phyloP scores from a whole-genome alignment of 306 rosid genomes.

The Vigna hirtella region DNA sequence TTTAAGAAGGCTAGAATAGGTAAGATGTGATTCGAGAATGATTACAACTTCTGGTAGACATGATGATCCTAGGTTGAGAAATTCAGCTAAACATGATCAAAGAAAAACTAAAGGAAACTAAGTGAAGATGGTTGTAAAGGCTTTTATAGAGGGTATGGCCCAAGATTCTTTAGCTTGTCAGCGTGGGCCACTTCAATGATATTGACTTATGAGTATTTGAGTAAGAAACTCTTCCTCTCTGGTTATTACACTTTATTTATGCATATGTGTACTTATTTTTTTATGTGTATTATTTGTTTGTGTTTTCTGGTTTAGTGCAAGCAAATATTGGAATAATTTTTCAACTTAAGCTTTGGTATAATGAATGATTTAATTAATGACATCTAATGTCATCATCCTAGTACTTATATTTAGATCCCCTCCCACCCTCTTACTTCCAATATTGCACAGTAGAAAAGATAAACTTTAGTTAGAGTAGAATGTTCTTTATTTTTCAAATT shows the following conservation, averaged over 20 bases:
- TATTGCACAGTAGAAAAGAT: no score
- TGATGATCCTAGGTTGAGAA: no score
- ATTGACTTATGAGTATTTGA: constrained; percentile 85
- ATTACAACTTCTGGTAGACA: background rate
- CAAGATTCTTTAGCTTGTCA: constrained; percentile 91
- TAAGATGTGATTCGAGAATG: background rate
- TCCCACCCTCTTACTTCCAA: no score
- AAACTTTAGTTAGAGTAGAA: no score
- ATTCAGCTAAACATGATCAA: no score
- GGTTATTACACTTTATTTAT: constrained; percentile 10
- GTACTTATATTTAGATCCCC: no score
- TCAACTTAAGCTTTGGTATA: background rate
- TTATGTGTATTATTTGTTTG: constrained; percentile 16
- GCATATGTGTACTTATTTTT: constrained; percentile 13
- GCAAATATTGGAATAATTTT: constrained; percentile 10
- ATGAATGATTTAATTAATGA: constrained; percentile 7
- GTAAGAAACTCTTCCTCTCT: constrained; percentile 55
- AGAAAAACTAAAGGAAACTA: no score
- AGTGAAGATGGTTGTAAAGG: constrained; percentile 96
- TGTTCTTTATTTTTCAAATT: no score
- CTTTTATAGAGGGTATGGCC: constrained; percentile 91
- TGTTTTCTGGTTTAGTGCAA: constrained; percentile 3
- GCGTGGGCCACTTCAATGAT: constrained; percentile 99
- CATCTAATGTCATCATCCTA: background rate
- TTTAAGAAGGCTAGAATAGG: background rate